Percentiles rank a stretch among this genome's conserved stretches.
Evolutionary conservation across 129 eudicot genomes (phyloP).

Genomic region (Logfia minima): DNA sequence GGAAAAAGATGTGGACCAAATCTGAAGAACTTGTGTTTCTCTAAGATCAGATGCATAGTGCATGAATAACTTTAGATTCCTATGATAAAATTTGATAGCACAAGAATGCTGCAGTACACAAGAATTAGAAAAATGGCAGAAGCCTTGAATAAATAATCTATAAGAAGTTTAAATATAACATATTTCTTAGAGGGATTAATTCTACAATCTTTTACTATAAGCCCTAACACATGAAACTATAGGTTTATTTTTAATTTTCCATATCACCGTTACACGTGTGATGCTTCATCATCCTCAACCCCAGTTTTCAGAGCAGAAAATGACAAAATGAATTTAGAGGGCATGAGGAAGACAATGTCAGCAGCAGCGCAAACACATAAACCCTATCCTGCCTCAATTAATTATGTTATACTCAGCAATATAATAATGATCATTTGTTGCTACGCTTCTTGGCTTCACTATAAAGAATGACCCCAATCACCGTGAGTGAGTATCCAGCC

Average conservation of each 20-base stretch:
- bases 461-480: conserved; percentile 82
- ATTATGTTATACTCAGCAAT: conserved; percentile 10
- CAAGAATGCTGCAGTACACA: neutral
- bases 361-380: conserved; percentile 8
- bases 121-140: neutral
- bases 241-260: conserved; percentile 23
- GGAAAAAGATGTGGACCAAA: no score
- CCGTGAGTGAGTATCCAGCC: conserved; percentile 81
- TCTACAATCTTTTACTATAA: conserved; percentile 33
- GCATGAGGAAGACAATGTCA: conserved; percentile 2
- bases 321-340: conserved; percentile 29
- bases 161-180: conserved; percentile 29
- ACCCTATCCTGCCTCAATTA: conserved; percentile 21
- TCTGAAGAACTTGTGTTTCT: no score
- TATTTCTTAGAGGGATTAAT: conserved; percentile 1
- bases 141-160: conserved; percentile 26
- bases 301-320: conserved; percentile 17
- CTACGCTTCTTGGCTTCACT: conserved; percentile 88
- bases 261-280: conserved; percentile 32
- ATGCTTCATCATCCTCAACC: conserved; percentile 22
- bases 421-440: conserved; percentile 41
- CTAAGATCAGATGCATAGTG: no score
- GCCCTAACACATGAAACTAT: conserved; percentile 32
- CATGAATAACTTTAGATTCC: no score
- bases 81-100: neutral